Evolutionary conservation across 176 grass and related monocot species (phyloP).

Genomic region (Oropetium thomaeum): DNA sequence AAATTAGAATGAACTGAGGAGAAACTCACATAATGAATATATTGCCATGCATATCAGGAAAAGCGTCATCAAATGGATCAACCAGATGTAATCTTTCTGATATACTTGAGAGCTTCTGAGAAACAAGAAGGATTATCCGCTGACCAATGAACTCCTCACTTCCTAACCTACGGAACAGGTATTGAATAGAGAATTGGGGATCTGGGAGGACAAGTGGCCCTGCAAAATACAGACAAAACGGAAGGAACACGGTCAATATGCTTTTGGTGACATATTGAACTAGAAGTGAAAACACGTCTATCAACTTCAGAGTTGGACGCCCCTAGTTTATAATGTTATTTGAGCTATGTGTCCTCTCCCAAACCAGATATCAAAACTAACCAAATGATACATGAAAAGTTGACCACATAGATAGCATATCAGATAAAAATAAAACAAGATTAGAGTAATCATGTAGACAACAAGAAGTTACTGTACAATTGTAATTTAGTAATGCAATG

Average conservation of each 20-base stretch:
- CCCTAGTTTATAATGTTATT: neutral
- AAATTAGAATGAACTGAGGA: conserved; percentile 17
- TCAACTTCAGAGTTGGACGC: conserved; percentile 7
- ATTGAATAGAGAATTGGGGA: conserved; percentile 77
- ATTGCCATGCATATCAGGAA: conserved; percentile 69
- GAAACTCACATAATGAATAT: conserved; percentile 81
- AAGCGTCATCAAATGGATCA: conserved; percentile 84
- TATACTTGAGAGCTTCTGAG: conserved; percentile 72
- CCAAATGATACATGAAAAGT: neutral
- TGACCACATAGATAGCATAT: conserved; percentile 4
- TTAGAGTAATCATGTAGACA: conserved; percentile 17
- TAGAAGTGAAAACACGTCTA: neutral
- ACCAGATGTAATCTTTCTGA: conserved; percentile 77
- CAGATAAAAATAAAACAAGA: neutral
- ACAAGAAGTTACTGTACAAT: conserved; percentile 11
- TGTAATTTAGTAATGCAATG: neutral
- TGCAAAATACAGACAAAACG: conserved; percentile 38
- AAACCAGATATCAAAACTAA: neutral
- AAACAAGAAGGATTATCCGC: conserved; percentile 66
- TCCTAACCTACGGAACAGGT: conserved; percentile 77
- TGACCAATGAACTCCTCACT: conserved; percentile 77
- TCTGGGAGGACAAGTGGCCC: conserved; percentile 52
- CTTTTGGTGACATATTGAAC: neutral
- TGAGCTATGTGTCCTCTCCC: neutral
- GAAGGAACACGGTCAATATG: neutral